Percentiles rank a stretch among this genome's conserved stretches.
Evolutionary conservation across 1,284 basidiomycete species (phyloP).

Genomic region (Boletus smithii): DNA sequence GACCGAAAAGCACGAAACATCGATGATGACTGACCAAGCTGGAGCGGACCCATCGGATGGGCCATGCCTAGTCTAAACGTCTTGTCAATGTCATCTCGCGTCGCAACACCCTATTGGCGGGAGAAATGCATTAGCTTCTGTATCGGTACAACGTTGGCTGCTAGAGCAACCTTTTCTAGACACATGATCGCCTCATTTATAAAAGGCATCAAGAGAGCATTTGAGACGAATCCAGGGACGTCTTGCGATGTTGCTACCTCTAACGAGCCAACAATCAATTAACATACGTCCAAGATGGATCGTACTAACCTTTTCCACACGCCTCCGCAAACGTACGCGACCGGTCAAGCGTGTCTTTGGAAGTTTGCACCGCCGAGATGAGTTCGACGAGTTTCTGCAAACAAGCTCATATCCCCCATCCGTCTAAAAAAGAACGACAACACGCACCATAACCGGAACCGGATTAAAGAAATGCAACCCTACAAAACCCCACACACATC

Average conservation of each 20-base stretch:
- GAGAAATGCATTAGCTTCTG: not conserved
- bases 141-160: not conserved
- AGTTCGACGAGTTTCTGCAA: conserved; percentile 85
- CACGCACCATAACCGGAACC: conserved; percentile 83
- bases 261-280: conserved; percentile 28
- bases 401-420: not conserved
- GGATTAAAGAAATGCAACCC: conserved; percentile 96
- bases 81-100: conserved; percentile 93
- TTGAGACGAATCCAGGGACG: conserved; percentile 89
- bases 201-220: conserved; percentile 87
- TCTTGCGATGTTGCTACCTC: conserved; percentile 88
- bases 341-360: conserved; percentile 69
- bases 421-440: not conserved
- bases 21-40: conserved; percentile 52
- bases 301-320: conserved; percentile 77
- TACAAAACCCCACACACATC: conserved; percentile 35
- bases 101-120: conserved; percentile 86
- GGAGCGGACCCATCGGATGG: conserved; percentile 92
- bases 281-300: not conserved
- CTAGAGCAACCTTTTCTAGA: conserved; percentile 66
- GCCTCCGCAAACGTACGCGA: conserved; percentile 81
- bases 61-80: conserved; percentile 93
- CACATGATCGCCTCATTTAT: conserved; percentile 94
- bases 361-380: conserved; percentile 91
- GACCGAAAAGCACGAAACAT: not conserved